Base-by-base conservation (phyloP, 2,329 filamentous ascomycete species). In the Botrytis deweyae region DNA sequence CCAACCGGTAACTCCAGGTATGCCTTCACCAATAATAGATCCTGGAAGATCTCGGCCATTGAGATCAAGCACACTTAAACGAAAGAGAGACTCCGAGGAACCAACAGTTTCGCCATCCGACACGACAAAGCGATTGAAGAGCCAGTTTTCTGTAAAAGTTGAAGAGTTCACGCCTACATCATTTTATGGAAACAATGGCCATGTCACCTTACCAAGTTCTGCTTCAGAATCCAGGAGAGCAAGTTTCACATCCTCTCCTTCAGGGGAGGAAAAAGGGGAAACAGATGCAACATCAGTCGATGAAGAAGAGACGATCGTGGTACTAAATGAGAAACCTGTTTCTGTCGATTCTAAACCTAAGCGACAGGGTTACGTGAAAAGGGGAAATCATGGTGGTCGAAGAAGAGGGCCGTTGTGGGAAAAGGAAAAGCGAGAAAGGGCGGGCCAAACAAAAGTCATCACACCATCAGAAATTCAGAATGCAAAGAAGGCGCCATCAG, bases 231-330 rank as follows among this genome's bases (percentile, higher is more conserved):
- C 75, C 5, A 55, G 36, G 72, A 71, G 49, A 74, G 42, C 22
- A 18, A 73, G 52, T 64, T 74, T 73, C n/a, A 49, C 59, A 29
- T 59, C 74, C 12, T 71, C 74, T 12, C 71, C 72, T 18, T 78
- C 78, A 29, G 76, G 72, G 8, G 76, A 78, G n/a, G 67, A 22
- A 38, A 70, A 29, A 49, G 67, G 42, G 16, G 67, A 70, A 46
- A 81, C 80, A 5, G 80, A 82, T 75, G 80, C 78, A 33, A 82
- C 80, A 36, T 81, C 80, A 49, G 79, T 80, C 25, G 80, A 81
- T 66, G 80, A 81, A 46, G 80, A 81, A 52, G 80, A 82, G 42
- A 78, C 78, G 4, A 80, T 81, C 69, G 73, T 80, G 36, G 79
- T 81, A 52, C 66, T 29, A 22, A 33, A 52, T 8, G 33, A 33